Evolutionary conservation across 129 eudicot genomes (phyloP), one percentile per base, ranked within the genome.

Genomic region (Chrysanthemum makinoi): DNA sequence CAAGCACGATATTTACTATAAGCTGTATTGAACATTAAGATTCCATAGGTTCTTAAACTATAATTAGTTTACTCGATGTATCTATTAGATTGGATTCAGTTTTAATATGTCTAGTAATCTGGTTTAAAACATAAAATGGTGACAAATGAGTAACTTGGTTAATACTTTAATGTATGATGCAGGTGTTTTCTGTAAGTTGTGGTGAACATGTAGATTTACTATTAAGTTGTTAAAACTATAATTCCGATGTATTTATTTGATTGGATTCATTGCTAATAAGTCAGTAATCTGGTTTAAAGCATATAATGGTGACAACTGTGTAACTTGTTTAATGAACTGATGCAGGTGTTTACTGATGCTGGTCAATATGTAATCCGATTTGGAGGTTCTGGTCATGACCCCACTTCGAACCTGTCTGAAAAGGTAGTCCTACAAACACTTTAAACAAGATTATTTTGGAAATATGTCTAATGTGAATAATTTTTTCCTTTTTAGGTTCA

Each of bases 341-440:
- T 82, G 79, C 83, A 93, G 98, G 79, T 93, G 46, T 83, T 95
- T 61, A 90, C 99, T 22, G 99, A 90, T 84, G 99, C 99, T 82
- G 97, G 99, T 77, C 99, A 95, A 60, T 95, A 95, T 75, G 97
- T 88, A 59, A 95, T 95, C 66, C 87, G 97, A 22, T 95, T 95
- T 78, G 99, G 96, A 61, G 82, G 80, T 66, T 72, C 87, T 22
- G 78, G 82, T 76, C 33, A 66, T 9, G 70, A 70, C 10, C 52
- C 81, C 28, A 75, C 50, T n/a, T 71, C 83, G 39, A 75, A 61
- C 19, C 70, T 80, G 67, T 74, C 83, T 83, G 24, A 62, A 75
- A 80, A 70, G 96, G 99, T 95, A 84, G 48, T 57, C 43, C 65
- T 22, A 18, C 22, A 10, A 28, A 17, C n/a, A 58, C 67, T 54